These are phyloP conservation scores for Sporothrix sp. DNA, from an alignment of 2,329 filamentous ascomycete genomes.

Conservation along the genomic window DNA sequence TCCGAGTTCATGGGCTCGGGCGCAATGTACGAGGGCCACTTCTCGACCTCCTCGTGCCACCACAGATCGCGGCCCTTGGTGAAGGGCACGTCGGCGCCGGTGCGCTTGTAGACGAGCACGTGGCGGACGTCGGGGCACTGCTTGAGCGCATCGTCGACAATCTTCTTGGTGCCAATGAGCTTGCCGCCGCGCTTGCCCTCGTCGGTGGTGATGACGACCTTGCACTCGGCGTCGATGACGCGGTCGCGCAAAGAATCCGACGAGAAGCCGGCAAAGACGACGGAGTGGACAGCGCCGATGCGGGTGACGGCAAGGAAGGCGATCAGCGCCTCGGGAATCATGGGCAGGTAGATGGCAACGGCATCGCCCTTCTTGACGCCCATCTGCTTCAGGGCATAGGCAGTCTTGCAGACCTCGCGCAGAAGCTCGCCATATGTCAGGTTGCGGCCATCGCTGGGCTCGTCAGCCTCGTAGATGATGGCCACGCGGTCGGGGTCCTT, in stretches of 20 bases:
- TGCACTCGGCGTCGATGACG: constrained; percentile 81
- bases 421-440: constrained; percentile 92
- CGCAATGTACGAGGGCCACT: constrained; percentile 87
- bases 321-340: constrained; percentile 94
- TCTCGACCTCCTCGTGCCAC: constrained; percentile 98
- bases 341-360: constrained; percentile 92
- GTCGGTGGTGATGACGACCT: constrained; percentile 92
- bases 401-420: constrained; percentile 77
- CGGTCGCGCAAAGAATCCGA: constrained; percentile 92
- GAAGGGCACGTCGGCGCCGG: constrained; percentile 85
- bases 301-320: constrained; percentile 84
- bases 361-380: constrained; percentile 96
- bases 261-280: constrained; percentile 96
- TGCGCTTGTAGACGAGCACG: constrained; percentile 90
- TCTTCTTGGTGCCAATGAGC: constrained; percentile 96
- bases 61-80: constrained; percentile 81
- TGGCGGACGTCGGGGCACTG: constrained; percentile 82
- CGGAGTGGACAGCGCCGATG: constrained; percentile 93
- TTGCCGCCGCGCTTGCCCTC: constrained; percentile 98
- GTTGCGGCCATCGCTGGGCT: constrained; percentile 73
- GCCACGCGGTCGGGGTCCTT: constrained; percentile 87
- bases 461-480: constrained; percentile 98
- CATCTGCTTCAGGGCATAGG: constrained; percentile 86
- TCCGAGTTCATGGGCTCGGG: constrained; percentile 86
- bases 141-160: constrained; percentile 94